A percentile compares a stretch with the other conserved stretches of the same genome.
phyloP scores from a whole-genome alignment of 768 basidiomycete genomes.

The Xerocomus brunneocitrinus region DNA sequence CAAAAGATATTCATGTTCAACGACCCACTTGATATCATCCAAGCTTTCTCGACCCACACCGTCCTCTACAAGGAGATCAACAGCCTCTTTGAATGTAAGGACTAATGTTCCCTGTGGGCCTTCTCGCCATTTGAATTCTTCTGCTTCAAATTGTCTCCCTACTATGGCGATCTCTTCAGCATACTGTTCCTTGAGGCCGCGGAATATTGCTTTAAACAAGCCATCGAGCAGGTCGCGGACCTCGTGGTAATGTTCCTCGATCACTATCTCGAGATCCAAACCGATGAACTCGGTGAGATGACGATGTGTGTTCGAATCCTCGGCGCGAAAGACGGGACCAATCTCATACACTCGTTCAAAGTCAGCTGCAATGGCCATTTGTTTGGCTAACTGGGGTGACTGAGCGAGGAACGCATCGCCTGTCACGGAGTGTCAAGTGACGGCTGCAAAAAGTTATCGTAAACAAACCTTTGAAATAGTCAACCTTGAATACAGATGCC shows the following conservation, averaged over 20 bases:
- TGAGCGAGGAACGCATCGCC: constrained; percentile 92
- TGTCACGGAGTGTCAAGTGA: constrained; percentile 27
- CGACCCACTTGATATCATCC: constrained; percentile 83
- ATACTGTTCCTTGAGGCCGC: constrained; percentile 71
- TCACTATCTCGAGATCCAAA: constrained; percentile 97
- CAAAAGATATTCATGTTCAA: background rate
- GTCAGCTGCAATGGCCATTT: constrained; percentile 99
- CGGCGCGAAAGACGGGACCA: constrained; percentile 94
- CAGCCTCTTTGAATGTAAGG: constrained; percentile 82
- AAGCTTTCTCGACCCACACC: constrained; percentile 72
- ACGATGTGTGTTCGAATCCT: constrained; percentile 94
- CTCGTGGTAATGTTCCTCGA: constrained; percentile 99
- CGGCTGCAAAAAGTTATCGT: background rate
- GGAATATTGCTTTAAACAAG: constrained; percentile 84
- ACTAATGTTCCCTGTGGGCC: constrained; percentile 67
- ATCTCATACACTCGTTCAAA: constrained; percentile 99
- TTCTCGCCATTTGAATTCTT: constrained; percentile 90
- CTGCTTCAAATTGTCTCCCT: constrained; percentile 85
- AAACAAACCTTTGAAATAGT: constrained; percentile 85
- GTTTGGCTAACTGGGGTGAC: constrained; percentile 95
- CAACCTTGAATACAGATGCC: constrained; percentile 95
- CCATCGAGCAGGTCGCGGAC: constrained; percentile 89
- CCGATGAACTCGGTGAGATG: constrained; percentile 99
- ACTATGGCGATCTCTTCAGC: constrained; percentile 78
- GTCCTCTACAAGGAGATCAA: constrained; percentile 81